Evolutionary conservation across 805 yeast species (phyloP).

Genomic region (Vanderwaltozyma polyspora): DNA sequence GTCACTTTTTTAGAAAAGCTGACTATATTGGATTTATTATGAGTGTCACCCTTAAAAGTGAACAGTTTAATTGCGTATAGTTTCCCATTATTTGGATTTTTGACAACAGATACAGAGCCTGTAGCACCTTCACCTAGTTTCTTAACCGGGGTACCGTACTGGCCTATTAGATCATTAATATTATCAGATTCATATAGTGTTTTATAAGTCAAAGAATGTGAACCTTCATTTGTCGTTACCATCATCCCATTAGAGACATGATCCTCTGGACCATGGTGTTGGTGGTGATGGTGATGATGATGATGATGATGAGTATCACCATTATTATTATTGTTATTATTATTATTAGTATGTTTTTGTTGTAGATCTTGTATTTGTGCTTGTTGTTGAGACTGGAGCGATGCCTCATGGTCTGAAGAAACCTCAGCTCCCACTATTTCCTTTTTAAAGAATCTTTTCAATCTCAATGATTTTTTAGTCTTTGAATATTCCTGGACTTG

Average conservation of each 20-base stretch:
- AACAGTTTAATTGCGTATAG: constrained; percentile 83
- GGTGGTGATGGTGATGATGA: too few relatives aligned
- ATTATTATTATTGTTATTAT: neutral
- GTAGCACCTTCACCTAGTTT: constrained; percentile 89
- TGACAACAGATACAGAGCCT: constrained; percentile 78
- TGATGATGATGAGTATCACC: neutral
- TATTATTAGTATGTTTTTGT: too few relatives aligned
- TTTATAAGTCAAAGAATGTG: constrained; percentile 12
- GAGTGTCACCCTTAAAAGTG: constrained; percentile 4
- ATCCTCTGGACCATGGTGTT: neutral
- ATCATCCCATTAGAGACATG: constrained; percentile 1
- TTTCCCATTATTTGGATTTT: constrained; percentile 43
- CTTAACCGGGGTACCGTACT: constrained; percentile 66
- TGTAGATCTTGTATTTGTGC: too few relatives aligned
- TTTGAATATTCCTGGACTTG: constrained; percentile 1
- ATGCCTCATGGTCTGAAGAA: too few relatives aligned
- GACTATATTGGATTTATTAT: constrained; percentile 39
- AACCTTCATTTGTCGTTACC: constrained; percentile 1
- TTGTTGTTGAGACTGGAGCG: too few relatives aligned
- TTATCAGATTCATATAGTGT: constrained; percentile 31
- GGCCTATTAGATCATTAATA: constrained; percentile 36
- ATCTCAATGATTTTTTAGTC: constrained; percentile 18
- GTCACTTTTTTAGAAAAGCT: constrained; percentile 62
- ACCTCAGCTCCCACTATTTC: constrained; percentile 12
- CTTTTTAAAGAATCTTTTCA: constrained; percentile 45